Percentiles rank a stretch among this genome's conserved stretches.
phyloP scores from a whole-genome alignment of 2,329 filamentous ascomycete species.

The Talaromyces verruculosus region DNA sequence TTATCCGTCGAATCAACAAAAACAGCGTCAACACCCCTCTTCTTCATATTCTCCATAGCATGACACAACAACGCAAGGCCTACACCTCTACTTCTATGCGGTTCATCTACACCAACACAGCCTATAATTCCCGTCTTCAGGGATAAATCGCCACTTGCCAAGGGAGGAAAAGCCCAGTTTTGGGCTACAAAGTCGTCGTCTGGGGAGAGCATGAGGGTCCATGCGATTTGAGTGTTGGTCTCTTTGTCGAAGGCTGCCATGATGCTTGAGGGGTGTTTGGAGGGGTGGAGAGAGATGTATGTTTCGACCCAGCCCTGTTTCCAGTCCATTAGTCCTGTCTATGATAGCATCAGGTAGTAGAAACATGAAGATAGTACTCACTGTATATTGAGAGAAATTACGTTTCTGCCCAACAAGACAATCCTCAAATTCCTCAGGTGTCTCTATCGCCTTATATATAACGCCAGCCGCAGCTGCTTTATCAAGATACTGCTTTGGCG shows the following conservation, averaged over 20 bases:
- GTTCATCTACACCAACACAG: conserved; percentile 46
- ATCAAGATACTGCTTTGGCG: conserved; percentile 37
- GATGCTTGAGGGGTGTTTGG: conserved; percentile 40
- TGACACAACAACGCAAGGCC: conserved; percentile 46
- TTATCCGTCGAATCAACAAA: conserved; percentile 49
- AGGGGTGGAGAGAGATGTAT: conserved; percentile 39
- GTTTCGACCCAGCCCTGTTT: conserved; percentile 44
- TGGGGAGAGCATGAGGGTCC: conserved; percentile 47
- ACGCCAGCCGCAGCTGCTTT: conserved; percentile 38
- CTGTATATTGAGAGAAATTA: conserved; percentile 41
- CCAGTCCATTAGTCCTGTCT: not conserved
- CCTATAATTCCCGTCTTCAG: conserved; percentile 44
- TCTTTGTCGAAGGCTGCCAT: conserved; percentile 44
- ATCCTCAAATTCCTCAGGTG: conserved; percentile 38
- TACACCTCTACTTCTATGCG: conserved; percentile 41
- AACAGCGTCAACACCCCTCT: conserved; percentile 43
- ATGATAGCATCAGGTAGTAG: not conserved
- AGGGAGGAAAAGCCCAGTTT: conserved; percentile 44
- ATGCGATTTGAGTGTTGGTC: conserved; percentile 43
- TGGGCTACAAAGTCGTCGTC: conserved; percentile 32
- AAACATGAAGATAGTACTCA: conserved; percentile 25
- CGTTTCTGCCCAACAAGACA: conserved; percentile 42
- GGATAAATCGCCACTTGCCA: conserved; percentile 35
- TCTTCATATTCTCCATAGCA: conserved; percentile 47
- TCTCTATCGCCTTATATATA: conserved; percentile 38